Evolutionary conservation across 176 grass and related monocot species (phyloP).

Genomic region (Guadua angustifolia): DNA sequence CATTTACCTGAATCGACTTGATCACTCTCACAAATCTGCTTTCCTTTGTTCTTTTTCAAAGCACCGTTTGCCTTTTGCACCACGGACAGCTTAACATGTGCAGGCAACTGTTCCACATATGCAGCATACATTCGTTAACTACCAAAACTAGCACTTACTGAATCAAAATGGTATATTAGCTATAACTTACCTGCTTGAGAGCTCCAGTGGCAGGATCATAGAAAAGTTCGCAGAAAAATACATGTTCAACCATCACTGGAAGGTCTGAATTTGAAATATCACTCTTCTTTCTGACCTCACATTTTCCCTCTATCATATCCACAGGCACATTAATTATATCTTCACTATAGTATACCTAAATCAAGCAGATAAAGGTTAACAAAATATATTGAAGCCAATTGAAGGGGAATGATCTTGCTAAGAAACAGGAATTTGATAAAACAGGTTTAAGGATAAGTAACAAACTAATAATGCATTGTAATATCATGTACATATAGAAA

Average conservation of each 20-base stretch:
- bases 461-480: neutral
- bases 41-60: constrained; percentile 87
- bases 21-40: constrained; percentile 70
- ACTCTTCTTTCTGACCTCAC: constrained; percentile 79
- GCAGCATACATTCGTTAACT: constrained; percentile 45
- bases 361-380: constrained; percentile 46
- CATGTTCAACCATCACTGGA: constrained; percentile 77
- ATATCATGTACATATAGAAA: constrained; percentile 36
- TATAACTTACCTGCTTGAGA: constrained; percentile 82
- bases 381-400: constrained; percentile 31
- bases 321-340: constrained; percentile 72
- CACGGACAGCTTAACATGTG: constrained; percentile 65
- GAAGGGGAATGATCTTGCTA: constrained; percentile 36
- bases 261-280: constrained; percentile 69
- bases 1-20: constrained; percentile 59
- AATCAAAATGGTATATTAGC: constrained; percentile 41
- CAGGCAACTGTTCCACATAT: constrained; percentile 66
- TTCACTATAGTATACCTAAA: constrained; percentile 97
- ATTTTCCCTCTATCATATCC: constrained; percentile 90
- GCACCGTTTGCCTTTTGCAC: constrained; percentile 47
- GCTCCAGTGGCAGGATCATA: constrained; percentile 84
- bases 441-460: constrained; percentile 23
- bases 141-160: constrained; percentile 15
- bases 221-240: constrained; percentile 94
- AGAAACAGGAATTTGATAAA: constrained; percentile 12